Evolutionary conservation across 345 rosid genomes (phyloP).

Genomic region (Euphorbia pulcherrima): DNA sequence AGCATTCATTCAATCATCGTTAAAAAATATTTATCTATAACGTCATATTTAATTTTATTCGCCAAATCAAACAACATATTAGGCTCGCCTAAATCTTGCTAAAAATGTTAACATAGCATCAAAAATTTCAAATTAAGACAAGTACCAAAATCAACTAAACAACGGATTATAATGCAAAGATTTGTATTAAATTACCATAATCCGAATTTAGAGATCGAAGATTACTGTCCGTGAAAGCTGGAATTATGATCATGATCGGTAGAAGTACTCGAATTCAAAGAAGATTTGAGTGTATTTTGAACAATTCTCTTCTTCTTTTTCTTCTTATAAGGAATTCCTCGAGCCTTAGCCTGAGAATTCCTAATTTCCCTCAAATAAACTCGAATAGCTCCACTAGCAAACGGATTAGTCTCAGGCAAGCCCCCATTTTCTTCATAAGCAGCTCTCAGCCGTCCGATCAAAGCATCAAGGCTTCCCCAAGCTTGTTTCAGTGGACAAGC

Average conservation of each 20-base stretch:
- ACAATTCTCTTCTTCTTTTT: conserved; percentile 63
- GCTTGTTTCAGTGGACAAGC: conserved; percentile 81
- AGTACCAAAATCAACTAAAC: too few relatives aligned
- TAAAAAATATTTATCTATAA: too few relatives aligned
- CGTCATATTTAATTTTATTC: too few relatives aligned
- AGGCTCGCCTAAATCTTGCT: too few relatives aligned
- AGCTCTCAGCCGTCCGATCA: conserved; percentile 82
- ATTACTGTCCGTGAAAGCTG: conserved; percentile 37
- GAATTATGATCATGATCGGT: conserved; percentile 30
- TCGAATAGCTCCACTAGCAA: conserved; percentile 66
- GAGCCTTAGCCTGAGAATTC: conserved; percentile 76
- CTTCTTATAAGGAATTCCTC: conserved; percentile 88
- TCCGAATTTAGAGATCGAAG: neutral
- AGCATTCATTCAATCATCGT: too few relatives aligned
- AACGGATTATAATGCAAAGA: too few relatives aligned
- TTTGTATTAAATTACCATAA: neutral
- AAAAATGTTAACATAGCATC: too few relatives aligned
- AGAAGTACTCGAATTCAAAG: conserved; percentile 8
- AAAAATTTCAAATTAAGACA: too few relatives aligned
- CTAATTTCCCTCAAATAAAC: conserved; percentile 74
- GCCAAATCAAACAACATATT: too few relatives aligned
- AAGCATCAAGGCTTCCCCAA: conserved; percentile 92
- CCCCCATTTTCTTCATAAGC: conserved; percentile 88
- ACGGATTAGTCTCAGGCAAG: conserved; percentile 74
- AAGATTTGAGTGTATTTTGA: conserved; percentile 22